phyloP scores from a whole-genome alignment of 345 rosid species.

The Eucalyptus pauciflora region DNA sequence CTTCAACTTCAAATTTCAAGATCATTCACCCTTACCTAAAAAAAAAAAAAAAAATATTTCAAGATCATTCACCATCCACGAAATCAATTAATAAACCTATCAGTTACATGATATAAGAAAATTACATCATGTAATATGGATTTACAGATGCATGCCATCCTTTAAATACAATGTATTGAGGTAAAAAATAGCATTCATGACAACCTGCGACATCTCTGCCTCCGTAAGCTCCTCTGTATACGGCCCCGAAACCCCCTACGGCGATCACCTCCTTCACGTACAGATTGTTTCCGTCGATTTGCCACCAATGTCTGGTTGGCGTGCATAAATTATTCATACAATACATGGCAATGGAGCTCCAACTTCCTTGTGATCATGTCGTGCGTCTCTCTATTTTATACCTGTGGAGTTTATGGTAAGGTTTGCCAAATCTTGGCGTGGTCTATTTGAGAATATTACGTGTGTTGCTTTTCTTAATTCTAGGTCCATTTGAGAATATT shows the following conservation, averaged over 20 bases:
- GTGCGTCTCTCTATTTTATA: background rate
- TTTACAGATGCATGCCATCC: background rate
- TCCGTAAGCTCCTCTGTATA: background rate
- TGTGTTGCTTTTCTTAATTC: background rate
- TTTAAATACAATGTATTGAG: background rate
- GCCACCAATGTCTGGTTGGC: background rate
- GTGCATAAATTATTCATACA: background rate
- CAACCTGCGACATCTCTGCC: background rate
- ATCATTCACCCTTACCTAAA: background rate
- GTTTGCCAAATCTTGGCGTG: background rate
- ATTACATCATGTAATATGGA: background rate
- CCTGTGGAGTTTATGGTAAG: background rate
- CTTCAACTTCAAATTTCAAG: background rate
- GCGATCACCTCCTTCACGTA: background rate
- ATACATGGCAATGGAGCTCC: background rate
- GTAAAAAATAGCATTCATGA: background rate
- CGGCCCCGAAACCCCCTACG: background rate
- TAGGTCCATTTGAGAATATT: background rate
- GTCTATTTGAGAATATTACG: background rate
- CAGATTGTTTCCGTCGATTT: background rate
- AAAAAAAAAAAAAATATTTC: background rate
- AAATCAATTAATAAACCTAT: background rate
- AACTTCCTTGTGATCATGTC: background rate
- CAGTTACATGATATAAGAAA: background rate
- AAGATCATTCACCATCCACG: background rate